Evolutionary conservation across 192 early-diverging fungal genomes (phyloP).

Genomic region (Cladochytrium replicatum): DNA sequence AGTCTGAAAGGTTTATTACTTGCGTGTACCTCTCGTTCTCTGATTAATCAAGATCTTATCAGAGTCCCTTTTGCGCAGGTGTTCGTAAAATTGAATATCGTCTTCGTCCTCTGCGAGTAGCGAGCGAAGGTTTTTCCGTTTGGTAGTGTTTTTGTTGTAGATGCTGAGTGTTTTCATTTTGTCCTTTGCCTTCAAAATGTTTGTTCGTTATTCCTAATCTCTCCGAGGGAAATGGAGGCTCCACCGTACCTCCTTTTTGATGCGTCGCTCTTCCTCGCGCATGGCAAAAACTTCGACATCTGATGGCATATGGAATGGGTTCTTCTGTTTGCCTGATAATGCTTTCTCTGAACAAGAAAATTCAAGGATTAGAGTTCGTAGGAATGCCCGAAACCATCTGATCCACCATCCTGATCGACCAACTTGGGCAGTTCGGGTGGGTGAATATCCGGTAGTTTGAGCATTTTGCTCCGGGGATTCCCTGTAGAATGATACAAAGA

Average conservation of each 20-base stretch:
- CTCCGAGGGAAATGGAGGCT: background rate
- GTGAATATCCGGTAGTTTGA: conserved; percentile 44
- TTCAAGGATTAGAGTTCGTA: background rate
- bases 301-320: conserved; percentile 46
- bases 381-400: background rate
- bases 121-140: conserved; percentile 43
- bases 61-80: conserved; percentile 34
- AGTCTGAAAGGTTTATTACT: background rate
- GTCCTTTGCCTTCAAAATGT: conserved; percentile 24
- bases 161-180: conserved; percentile 30
- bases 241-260: conserved; percentile 27
- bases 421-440: conserved; percentile 1
- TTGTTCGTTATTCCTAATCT: background rate
- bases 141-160: conserved; percentile 35
- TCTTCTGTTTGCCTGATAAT: conserved; percentile 11
- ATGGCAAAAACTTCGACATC: conserved; percentile 45
- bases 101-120: conserved; percentile 44
- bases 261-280: conserved; percentile 34
- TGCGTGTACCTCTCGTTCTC: conserved; percentile 30
- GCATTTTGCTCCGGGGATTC: conserved; percentile 31
- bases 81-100: conserved; percentile 39
- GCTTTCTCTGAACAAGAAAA: no score
- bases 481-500: no score
- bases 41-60: conserved; percentile 39
- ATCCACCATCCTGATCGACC: background rate